Evolutionary conservation across 305 asterid genomes (phyloP).

Genomic region (Solanum chacoense): DNA sequence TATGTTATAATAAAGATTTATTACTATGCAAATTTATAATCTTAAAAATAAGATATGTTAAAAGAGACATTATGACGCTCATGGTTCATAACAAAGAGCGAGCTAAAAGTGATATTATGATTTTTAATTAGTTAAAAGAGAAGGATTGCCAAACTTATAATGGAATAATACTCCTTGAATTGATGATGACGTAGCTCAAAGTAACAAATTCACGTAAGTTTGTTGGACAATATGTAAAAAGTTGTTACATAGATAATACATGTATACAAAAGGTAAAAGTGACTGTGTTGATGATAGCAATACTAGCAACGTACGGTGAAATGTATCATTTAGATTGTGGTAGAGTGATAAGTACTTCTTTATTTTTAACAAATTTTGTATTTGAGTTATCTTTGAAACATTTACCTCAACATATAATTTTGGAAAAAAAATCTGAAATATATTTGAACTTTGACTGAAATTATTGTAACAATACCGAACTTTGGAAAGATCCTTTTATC

Average conservation of each 20-base stretch:
- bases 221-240: not conserved
- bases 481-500: accelerated
- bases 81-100: not conserved
- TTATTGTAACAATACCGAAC: no score
- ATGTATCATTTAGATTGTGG: not conserved
- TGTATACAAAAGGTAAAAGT: not conserved
- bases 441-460: no score
- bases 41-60: not conserved
- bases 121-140: no score
- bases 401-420: no score
- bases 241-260: not conserved
- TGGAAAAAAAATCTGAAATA: no score
- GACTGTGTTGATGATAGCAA: not conserved
- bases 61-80: not conserved
- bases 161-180: no score
- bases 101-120: not conserved
- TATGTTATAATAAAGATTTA: not conserved
- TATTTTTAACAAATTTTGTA: not conserved
- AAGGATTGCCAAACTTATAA: no score
- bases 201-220: not conserved
- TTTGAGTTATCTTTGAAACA: no score
- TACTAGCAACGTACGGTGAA: not conserved
- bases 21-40: not conserved
- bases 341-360: not conserved
- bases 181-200: not conserved